Evolutionary conservation across 441 rosid genomes (phyloP).

Genomic region (Flueggea neowawraea): DNA sequence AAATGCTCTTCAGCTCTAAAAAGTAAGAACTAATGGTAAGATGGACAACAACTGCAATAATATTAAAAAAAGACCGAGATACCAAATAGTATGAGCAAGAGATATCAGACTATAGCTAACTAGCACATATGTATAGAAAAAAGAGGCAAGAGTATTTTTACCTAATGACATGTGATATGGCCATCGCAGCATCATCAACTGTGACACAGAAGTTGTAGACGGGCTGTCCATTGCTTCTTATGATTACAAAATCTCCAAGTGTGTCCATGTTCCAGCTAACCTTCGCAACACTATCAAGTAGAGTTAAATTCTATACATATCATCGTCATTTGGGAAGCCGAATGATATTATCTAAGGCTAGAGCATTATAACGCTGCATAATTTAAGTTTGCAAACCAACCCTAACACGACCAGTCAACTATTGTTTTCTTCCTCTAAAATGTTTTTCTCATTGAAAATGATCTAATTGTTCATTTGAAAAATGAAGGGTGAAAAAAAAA

Average conservation of each 20-base stretch:
- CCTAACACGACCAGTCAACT: too few relatives aligned
- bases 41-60: conserved; percentile 1
- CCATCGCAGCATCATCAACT: conserved; percentile 97
- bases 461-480: too few relatives aligned
- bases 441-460: too few relatives aligned
- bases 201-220: conserved; percentile 97
- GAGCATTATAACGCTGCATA: too few relatives aligned
- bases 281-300: conserved; percentile 65
- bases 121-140: not conserved
- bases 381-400: too few relatives aligned
- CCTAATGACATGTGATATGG: conserved; percentile 96
- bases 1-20: conserved; percentile 95
- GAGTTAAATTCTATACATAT: conserved; percentile 28
- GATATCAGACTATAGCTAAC: not conserved
- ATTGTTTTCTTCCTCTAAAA: too few relatives aligned
- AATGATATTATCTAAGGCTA: not conserved
- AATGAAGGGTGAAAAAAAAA: too few relatives aligned
- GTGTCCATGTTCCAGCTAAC: conserved; percentile 93
- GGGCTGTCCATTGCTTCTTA: conserved; percentile 99
- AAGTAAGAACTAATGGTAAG: conserved; percentile 15
- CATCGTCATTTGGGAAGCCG: not conserved
- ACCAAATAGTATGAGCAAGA: not conserved
- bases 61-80: conserved; percentile 1
- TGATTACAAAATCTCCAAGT: conserved; percentile 94
- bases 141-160: conserved; percentile 20